These are phyloP conservation scores for Exutisphaerella laricina DNA, from an alignment of 2,329 filamentous ascomycete species.

Conservation along the genomic window DNA sequence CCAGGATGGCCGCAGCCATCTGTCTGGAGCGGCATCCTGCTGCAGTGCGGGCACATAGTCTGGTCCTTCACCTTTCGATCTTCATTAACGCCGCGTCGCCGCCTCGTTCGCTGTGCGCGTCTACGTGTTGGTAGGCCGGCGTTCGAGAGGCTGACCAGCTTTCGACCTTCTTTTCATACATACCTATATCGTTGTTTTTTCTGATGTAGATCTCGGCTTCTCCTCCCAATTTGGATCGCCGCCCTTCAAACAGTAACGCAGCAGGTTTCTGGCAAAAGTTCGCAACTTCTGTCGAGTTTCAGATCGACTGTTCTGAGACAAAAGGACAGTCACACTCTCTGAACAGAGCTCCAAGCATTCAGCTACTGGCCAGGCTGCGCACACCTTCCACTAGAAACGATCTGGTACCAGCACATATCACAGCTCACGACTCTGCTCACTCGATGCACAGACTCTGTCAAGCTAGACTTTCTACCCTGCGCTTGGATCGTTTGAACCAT, in stretches of 20 bases:
- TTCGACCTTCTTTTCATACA: not conserved
- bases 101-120: slow-evolving; percentile 1
- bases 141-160: too few species aligned
- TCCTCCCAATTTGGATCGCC: not conserved
- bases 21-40: not conserved
- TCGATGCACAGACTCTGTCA: not conserved
- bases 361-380: not conserved
- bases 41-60: not conserved
- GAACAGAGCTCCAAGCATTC: not conserved
- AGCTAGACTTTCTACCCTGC: not conserved
- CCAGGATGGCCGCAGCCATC: not conserved
- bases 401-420: not conserved
- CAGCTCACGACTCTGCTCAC: not conserved
- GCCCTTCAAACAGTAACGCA: not conserved
- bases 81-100: not conserved
- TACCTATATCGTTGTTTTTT: not conserved
- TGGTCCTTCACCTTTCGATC: not conserved
- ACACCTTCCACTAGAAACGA: slow-evolving; percentile 1
- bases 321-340: not conserved
- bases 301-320: not conserved
- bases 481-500: not conserved
- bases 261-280: not conserved
- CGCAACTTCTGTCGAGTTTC: slow-evolving; percentile 1
- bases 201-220: not conserved
- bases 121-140: too few species aligned